Base-by-base conservation (phyloP, 495 filamentous ascomycete genomes). In the Tuber borchii region DNA sequence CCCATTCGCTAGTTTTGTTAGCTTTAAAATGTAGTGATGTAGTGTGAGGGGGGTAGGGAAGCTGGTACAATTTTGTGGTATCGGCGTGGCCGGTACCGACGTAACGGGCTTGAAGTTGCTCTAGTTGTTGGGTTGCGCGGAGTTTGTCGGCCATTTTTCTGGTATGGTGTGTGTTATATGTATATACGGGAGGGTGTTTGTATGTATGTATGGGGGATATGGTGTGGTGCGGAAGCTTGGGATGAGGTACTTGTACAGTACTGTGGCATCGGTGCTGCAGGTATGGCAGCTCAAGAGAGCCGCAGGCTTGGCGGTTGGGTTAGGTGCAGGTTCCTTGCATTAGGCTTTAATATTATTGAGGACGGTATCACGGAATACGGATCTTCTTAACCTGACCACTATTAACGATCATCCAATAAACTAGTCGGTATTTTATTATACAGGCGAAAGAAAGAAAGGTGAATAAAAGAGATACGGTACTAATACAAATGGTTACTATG, bases 11-110 rank as follows among this genome's bases (percentile, higher is more conserved):
- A 37, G 56, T 40, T 43, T 2, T 48, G 39, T 79, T 46, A 79
- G 46, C 31, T 74, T 26, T 12, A 26, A n/a, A n/a, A 26, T 31
- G 51, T 14, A n/a, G n/a, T 31, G n/a, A n/a, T n/a, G n/a, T 31
- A 26, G 46, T n/a, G n/a, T n/a, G 26, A 61, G 37, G 14, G 42
- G n/a, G n/a, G n/a, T n/a, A 44, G 26, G 69, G 31, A n/a, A 42
- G 37, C 20, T 69, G 61, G 72, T 43, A 83, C 82, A 88, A 93
- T 82, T 92, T 94, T 22, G 95, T 97, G 14, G 96, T 98, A 86
- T 99, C 95, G 71, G 95, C 93, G 85, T 97, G 94, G n/a, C 96
- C 96, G 17, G 94, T 98, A 83, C 95, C 95, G 82, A 99, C 87
- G 86, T 95, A 96, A 71, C 94, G 93, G 80, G 93, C 89, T 85